A percentile compares a stretch with the other conserved stretches of the same genome.
phyloP scores from a whole-genome alignment of 192 early-diverging fungal species.

The Rhizoclosmatium globosum region DNA sequence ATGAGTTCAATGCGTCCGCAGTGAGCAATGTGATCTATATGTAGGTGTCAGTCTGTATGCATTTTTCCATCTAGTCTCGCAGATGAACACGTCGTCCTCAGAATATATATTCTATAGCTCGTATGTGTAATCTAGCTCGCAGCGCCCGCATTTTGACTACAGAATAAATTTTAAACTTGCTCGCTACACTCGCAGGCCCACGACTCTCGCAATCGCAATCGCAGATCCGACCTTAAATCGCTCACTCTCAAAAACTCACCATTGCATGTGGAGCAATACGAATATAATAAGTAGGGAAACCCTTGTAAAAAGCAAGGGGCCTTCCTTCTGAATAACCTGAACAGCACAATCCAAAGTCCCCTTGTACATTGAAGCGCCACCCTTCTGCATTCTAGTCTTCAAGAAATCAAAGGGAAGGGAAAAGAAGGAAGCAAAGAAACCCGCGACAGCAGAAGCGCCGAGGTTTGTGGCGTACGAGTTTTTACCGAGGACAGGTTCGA shows the following conservation, averaged over 20 bases:
- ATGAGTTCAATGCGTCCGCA: conserved; percentile 48
- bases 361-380: conserved; percentile 52
- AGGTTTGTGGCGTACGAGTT: conserved; percentile 42
- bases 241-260: conserved; percentile 45
- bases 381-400: conserved; percentile 64
- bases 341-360: conserved; percentile 60
- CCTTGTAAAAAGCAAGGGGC: conserved; percentile 60
- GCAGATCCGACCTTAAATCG: too few species aligned
- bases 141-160: background rate
- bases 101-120: too few species aligned
- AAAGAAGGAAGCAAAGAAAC: conserved; percentile 64
- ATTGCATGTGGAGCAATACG: conserved; percentile 66
- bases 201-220: too few species aligned
- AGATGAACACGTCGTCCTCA: too few species aligned
- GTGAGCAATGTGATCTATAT: conserved; percentile 37
- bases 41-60: background rate
- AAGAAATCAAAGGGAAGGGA: conserved; percentile 66
- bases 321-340: conserved; percentile 56
- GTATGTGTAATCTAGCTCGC: too few species aligned
- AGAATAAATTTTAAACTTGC: background rate
- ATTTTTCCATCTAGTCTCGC: background rate
- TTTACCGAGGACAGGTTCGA: conserved; percentile 48
- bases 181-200: too few species aligned
- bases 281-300: conserved; percentile 63
- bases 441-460: conserved; percentile 59